Base-by-base conservation (phyloP, 371 early-diverging fungal genomes). In the Choanephora cucurbitarum region DNA sequence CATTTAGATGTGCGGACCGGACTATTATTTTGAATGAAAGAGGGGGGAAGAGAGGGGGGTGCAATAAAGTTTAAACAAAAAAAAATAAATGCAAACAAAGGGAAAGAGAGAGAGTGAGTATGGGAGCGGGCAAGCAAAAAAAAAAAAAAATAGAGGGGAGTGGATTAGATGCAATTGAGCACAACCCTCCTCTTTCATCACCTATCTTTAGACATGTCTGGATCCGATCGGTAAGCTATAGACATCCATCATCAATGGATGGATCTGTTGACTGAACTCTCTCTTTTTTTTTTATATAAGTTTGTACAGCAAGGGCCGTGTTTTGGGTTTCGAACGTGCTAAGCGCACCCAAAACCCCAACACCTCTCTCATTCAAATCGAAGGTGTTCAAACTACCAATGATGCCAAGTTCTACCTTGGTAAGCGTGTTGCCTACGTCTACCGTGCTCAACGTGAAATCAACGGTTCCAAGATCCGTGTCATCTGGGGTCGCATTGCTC, bases 401-500 rank as follows among this genome's bases (percentile, higher is more conserved):
- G 94, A 91, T 75, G 82, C 91, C 68, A 76, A 81, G 53, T 92
- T 91, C 86, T 92, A 92, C 86, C 87, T 90, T 62, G 93, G 93
- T 70, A 92, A 91, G 84, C 88, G 89, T 73, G 77, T 85, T 56
- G 87, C 86, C 50, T 88, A 83, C 54, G 83, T 90, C 72, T 93
- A 93, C 85, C 86, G 87, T 60, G 93, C 92, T 66, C 90, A 92
- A 84, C 87, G 88, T 62, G 86, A 89, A 68, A 85, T 89, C 65
- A 89, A 94, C 79, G 96, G 95, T 66, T 85, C 90, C 80, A 86
- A 90, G 79, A 81, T 93, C 81, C 89, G 97, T 72, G 90, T 89
- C 73, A 94, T 97, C 83, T 97, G 97, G 97, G 98, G 98, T 64
- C 88, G 91, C 58, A 79, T 97, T 76, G 89, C 93, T 70, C 90